These are phyloP conservation scores for Pugionium dolabratum DNA, from an alignment of 345 rosid genomes.

Conservation along the genomic window DNA sequence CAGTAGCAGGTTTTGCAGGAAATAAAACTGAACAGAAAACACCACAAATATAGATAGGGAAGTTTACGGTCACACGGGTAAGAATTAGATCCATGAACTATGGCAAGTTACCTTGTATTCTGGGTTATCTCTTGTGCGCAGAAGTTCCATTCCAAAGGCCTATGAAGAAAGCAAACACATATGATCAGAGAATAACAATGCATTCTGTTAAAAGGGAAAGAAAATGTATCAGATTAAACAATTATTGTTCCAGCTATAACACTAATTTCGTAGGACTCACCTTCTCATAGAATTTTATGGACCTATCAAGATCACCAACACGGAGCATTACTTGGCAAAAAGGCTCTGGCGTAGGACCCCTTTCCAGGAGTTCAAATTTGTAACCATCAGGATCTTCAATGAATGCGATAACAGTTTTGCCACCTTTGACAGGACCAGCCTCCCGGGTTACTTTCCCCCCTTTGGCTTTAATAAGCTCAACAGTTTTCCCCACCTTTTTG, in stretches of 20 bases:
- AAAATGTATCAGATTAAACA: not conserved
- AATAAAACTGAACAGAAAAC: not conserved
- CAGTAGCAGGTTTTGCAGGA: not conserved
- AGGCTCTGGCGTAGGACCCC: constrained; percentile 98
- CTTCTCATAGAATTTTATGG: constrained; percentile 90
- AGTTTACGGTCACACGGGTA: not conserved
- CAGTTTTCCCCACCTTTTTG: constrained; percentile 71
- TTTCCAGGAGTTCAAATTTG: constrained; percentile 93
- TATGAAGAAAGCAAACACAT: constrained; percentile 34
- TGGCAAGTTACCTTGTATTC: constrained; percentile 72
- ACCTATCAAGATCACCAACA: constrained; percentile 91
- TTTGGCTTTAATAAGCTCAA: constrained; percentile 83
- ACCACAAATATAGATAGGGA: not conserved
- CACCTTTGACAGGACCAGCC: constrained; percentile 95
- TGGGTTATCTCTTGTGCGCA: constrained; percentile 84
- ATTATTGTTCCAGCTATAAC: not conserved
- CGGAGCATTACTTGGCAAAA: constrained; percentile 99
- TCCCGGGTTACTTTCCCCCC: constrained; percentile 92
- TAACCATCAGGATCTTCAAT: constrained; percentile 98
- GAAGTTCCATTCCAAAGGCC: constrained; percentile 99
- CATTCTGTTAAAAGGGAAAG: constrained; percentile 13
- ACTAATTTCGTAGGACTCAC: constrained; percentile 42
- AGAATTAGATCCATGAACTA: not conserved
- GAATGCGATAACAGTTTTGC: constrained; percentile 83
- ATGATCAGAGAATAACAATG: constrained; percentile 17